phyloP scores from a whole-genome alignment of 106 monocot species.

The Allium fistulosum region DNA sequence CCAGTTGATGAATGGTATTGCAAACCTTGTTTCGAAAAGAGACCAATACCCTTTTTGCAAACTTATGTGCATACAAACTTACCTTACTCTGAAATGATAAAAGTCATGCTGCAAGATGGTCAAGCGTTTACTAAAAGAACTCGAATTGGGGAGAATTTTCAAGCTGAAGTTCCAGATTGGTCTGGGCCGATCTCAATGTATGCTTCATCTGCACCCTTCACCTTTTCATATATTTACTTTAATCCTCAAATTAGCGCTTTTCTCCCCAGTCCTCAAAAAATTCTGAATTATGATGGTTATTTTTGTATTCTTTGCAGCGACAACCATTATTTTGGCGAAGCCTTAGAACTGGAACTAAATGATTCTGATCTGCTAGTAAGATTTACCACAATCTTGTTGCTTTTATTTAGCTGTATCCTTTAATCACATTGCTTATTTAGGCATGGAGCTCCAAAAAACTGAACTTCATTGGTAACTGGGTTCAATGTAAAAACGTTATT shows the following conservation, averaged over 20 bases:
- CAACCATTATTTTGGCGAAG: conserved; percentile 23
- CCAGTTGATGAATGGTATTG: conserved; percentile 74
- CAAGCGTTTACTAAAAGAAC: conserved; percentile 33
- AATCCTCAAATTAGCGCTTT: no score
- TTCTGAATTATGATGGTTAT: neutral
- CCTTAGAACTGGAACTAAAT: conserved; percentile 24
- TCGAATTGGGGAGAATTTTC: conserved; percentile 64
- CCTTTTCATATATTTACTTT: neutral
- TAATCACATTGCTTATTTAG: conserved; percentile 12
- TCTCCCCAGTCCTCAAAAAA: no score
- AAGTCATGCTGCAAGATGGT: conserved; percentile 45
- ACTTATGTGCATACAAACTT: conserved; percentile 10
- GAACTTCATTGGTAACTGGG: conserved; percentile 34
- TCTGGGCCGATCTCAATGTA: conserved; percentile 42
- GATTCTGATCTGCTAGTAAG: conserved; percentile 44
- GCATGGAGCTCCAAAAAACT: conserved; percentile 12
- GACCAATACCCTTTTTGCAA: conserved; percentile 24
- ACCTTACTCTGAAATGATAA: conserved; percentile 33
- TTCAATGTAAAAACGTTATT: conserved; percentile 36
- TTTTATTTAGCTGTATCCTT: neutral
- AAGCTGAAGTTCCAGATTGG: conserved; percentile 72
- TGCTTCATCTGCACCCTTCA: conserved; percentile 13
- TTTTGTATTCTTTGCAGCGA: conserved; percentile 21
- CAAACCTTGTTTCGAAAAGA: conserved; percentile 51
- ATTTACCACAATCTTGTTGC: neutral